Evolutionary conservation across 352 stramenopile genomes (phyloP), one percentile per base, ranked within the genome.

Genomic region (Globisporangium recalcitrans): DNA sequence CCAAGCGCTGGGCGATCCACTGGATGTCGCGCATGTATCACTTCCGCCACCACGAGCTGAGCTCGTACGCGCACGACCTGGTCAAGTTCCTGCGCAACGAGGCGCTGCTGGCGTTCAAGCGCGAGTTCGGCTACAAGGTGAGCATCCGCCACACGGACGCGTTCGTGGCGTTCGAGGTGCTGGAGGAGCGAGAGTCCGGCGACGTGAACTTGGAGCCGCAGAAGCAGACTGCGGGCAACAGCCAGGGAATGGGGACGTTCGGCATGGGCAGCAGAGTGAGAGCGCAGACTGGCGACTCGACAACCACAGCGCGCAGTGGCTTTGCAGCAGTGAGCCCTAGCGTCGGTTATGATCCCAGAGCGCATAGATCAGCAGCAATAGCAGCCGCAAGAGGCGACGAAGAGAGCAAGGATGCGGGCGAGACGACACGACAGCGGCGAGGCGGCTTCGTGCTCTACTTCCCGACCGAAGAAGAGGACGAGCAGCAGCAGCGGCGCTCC

Each of bases 401-500:
- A 11, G 44, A 44, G 31, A 27, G 40, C 31, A 66, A 60, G n/a
- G 27, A 52, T n/a, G 54, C 29, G 24, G 26, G 31, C 5, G 40
- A 52, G 0, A 19, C 58, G 13, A 26, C 53, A 1, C 53, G 47
- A 2, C 46, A 58, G 40, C 53, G 67, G 0, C 47, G 51, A 21
- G 63, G 63, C n/a, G 74, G 69, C 10, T 85, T 91, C 47, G 77
- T 90, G 47, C 77, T 90, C n/a, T 86, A 84, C 69, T 82, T 87
- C 48, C 77, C 80, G 6, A 49, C 70, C 4, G 32, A 65, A 13
- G 74, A 86, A 57, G 67, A 79, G n/a, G 56, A 69, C 26, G 56
- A 64, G 38, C 24, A 29, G 31, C 46, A 60, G 44, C 57, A 42
- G 40, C 67, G 64, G 32, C 31, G 10, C 21, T 63, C 59, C 13